phyloP scores from a whole-genome alignment of 495 filamentous ascomycete species.

The Bathelium albidoporum region DNA sequence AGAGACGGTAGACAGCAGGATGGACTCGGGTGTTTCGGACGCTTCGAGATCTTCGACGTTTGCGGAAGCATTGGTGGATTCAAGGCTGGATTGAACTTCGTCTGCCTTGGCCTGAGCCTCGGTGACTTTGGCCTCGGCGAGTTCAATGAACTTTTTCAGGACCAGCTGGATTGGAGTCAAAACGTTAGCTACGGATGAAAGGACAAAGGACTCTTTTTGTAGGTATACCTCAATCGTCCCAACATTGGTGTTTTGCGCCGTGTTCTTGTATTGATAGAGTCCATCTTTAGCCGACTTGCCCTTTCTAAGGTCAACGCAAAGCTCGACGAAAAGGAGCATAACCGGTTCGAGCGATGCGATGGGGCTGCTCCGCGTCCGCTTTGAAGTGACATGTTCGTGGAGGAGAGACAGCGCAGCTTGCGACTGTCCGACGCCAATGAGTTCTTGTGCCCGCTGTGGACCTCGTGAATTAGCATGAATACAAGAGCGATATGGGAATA shows the following conservation, averaged over 20 bases:
- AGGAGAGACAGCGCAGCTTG: slow-evolving; percentile 85
- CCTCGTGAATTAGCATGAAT: slow-evolving; percentile 12
- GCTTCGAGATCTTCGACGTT: slow-evolving; percentile 94
- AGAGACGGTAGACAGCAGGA: slow-evolving; percentile 92
- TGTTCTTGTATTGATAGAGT: slow-evolving; percentile 98
- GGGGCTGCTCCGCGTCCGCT: slow-evolving; percentile 92
- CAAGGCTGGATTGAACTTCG: slow-evolving; percentile 79
- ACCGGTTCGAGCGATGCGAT: slow-evolving; percentile 95
- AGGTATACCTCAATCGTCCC: slow-evolving; percentile 80
- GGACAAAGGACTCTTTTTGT: background rate
- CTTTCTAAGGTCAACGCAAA: slow-evolving; percentile 92
- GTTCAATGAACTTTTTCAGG: slow-evolving; percentile 92
- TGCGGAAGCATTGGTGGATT: slow-evolving; percentile 54
- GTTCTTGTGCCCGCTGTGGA: slow-evolving; percentile 77
- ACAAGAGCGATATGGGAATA: background rate
- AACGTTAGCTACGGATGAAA: background rate
- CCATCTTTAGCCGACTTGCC: slow-evolving; percentile 98
- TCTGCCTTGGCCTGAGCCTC: slow-evolving; percentile 94
- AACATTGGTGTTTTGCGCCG: slow-evolving; percentile 96
- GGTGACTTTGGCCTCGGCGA: slow-evolving; percentile 91
- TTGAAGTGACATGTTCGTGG: slow-evolving; percentile 98
- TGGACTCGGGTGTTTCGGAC: slow-evolving; percentile 94
- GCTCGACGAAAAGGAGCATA: slow-evolving; percentile 94
- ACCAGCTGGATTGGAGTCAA: slow-evolving; percentile 49
- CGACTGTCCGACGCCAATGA: slow-evolving; percentile 92